These are phyloP conservation scores for Bipolaris oryzae DNA, from an alignment of 2,329 filamentous ascomycete genomes.

Conservation along the genomic window DNA sequence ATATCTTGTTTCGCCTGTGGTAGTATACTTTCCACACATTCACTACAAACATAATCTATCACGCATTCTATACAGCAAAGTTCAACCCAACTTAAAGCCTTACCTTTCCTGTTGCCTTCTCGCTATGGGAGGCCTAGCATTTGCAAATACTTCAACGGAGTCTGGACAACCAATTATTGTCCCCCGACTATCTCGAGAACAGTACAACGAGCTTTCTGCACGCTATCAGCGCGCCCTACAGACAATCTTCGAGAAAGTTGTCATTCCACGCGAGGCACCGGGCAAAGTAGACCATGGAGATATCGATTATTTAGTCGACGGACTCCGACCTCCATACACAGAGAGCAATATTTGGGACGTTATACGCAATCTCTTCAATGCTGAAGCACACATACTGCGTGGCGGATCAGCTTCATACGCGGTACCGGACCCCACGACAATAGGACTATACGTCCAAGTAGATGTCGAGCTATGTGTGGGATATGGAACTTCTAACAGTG, in stretches of 20 bases:
- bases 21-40: neutral
- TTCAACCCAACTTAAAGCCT: neutral
- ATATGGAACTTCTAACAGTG: slow-evolving; percentile 29
- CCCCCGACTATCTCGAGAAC: slow-evolving; percentile 66
- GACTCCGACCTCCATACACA: slow-evolving; percentile 18
- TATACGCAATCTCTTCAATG: slow-evolving; percentile 55
- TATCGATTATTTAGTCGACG: slow-evolving; percentile 69
- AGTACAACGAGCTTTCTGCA: slow-evolving; percentile 62
- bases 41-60: neutral
- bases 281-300: slow-evolving; percentile 73
- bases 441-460: slow-evolving; percentile 65
- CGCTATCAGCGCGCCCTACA: slow-evolving; percentile 56
- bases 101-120: neutral
- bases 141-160: slow-evolving; percentile 34
- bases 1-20: neutral
- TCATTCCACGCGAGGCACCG: slow-evolving; percentile 70
- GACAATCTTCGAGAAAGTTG: slow-evolving; percentile 61
- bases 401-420: slow-evolving; percentile 54
- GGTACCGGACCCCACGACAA: slow-evolving; percentile 50
- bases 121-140: slow-evolving; percentile 67
- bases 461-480: slow-evolving; percentile 65
- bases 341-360: slow-evolving; percentile 26
- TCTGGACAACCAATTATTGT: slow-evolving; percentile 59
- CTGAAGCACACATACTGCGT: slow-evolving; percentile 40
- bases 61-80: neutral